Evolutionary conservation across 129 eudicot genomes (phyloP).

Genomic region (Solidago caesia): DNA sequence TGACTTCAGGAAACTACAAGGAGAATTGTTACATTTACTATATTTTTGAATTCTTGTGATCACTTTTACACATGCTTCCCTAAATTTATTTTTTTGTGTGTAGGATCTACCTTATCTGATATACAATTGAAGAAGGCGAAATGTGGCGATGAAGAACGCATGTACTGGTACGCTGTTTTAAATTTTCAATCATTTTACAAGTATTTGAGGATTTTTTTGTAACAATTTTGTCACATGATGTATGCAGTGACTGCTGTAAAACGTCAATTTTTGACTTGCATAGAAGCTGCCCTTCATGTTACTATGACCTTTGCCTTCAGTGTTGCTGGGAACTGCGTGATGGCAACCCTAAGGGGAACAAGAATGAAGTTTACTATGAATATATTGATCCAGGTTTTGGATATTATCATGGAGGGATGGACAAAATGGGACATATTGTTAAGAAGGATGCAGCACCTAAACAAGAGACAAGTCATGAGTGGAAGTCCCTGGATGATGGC

Average conservation of each 20-base stretch:
- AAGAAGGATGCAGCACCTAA: not conserved
- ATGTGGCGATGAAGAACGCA: slow-evolving; percentile 40
- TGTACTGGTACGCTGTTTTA: slow-evolving; percentile 49
- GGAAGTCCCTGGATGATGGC: slow-evolving; percentile 64
- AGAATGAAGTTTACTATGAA: slow-evolving; percentile 36
- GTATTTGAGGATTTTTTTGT: not conserved
- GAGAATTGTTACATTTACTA: too few species aligned
- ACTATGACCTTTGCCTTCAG: slow-evolving; percentile 71
- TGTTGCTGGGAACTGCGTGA: slow-evolving; percentile 77
- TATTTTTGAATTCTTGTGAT: too few species aligned
- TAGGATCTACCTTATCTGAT: slow-evolving; percentile 42
- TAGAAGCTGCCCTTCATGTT: slow-evolving; percentile 60
- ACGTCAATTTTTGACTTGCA: slow-evolving; percentile 68
- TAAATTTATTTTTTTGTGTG: not conserved
- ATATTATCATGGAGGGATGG: slow-evolving; percentile 48
- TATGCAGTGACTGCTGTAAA: slow-evolving; percentile 72
- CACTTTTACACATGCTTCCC: not conserved
- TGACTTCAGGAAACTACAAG: too few species aligned
- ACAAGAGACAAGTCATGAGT: slow-evolving; percentile 32
- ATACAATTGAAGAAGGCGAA: slow-evolving; percentile 30
- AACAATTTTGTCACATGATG: not conserved
- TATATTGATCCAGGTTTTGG: slow-evolving; percentile 30
- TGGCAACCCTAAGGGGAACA: slow-evolving; percentile 45
- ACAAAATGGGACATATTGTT: not conserved
- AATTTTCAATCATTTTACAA: not conserved